Base-by-base conservation (phyloP, 306 rosid genomes). In the Rosa chinensis region DNA sequence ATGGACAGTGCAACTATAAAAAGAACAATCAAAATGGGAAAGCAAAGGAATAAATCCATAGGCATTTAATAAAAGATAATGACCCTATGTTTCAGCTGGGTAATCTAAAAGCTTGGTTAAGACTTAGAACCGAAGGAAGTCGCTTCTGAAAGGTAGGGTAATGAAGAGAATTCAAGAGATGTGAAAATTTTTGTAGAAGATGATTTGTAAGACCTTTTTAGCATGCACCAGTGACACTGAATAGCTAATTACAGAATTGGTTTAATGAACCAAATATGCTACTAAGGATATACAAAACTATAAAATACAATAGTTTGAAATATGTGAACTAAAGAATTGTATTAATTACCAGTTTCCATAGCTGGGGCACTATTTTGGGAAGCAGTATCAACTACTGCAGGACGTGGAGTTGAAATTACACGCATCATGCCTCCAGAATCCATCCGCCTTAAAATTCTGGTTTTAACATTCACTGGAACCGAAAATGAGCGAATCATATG, bases 401-500 rank as follows among this genome's bases (percentile, higher is more conserved):
- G 72, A 70, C 76, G 88, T n/a, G 82, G 78, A 77, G 80, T 83
- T 48, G 98, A 91, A 78, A 93, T 89, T 59, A 93, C 89, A 81
- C 98, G 97, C 53, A 93, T 80, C 85, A 90, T 77, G 59, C 94
- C 74, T 85, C 85, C 89, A 53, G 97, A 85, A 85, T 87, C 90
- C 62, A 83, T 70, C 74, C 78, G 84, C 89, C 86, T 88, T 77
- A 87, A 81, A 72, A 80, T 85, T 82, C 80, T 75, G 56, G 84
- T 47, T 82, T 86, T 89, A 58, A 84, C 76, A 73, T 87, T 80
- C 77, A 86, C 89, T 55, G 98, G 98, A 75, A 91, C 98, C 9
- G 98, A 93, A 67, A 89, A 83, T 76, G 98, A 93, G 73, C 98
- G 92, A 68, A 86, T 77, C 77, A 93, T 91, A 47, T 82, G 90